Evolutionary conservation across 129 eudicot genomes (phyloP), one percentile per base, ranked within the genome.

Genomic region (Ambrosia trifida): DNA sequence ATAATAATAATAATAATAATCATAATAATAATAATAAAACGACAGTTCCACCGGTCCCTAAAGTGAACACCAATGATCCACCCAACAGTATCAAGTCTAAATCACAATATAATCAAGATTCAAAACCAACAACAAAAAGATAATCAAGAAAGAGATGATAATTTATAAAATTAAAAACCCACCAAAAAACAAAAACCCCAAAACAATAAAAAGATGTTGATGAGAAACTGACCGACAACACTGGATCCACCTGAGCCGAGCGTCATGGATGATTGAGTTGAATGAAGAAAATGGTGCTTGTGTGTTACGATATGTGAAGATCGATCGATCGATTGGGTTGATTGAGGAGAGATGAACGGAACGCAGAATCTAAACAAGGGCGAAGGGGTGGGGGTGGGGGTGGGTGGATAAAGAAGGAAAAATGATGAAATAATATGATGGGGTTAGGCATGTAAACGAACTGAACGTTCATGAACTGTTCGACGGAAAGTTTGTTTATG

Each of bases 201-300:
- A 19, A 68, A 76, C n/a, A 17, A 14, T 40, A 57, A 30, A 44
- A 28, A 24, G 11, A 41, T 14, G 24, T 16, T 31, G 24, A 38
- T 40, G 68, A 65, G 65, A 58, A 41, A 30, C 80, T 76, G 43
- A 89, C 96, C 96, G 49, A 89, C 96, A 44, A 89, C 88, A 76
- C 96, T 89, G 53, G 96, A 86, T 84, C 92, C 96, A 28, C 89
- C 92, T 58, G 96, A 89, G 79, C 96, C 91, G 78, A 83, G 87
- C 73, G 92, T 89, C 96, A 89, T 89, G 82, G 54, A 74, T 80
- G 54, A 74, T 80, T 51, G 59, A 74, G 71, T 50, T 14, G 1
- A 40, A 30, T 14, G 1, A 50, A 36, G 41, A 44, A 35, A 73
- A 43, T 52, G 52, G 4, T 11, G 30, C 13, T 24, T 24, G 16